Evolutionary conservation across 805 yeast genomes (phyloP).

Genomic region (Torulaspora gathmanii): DNA sequence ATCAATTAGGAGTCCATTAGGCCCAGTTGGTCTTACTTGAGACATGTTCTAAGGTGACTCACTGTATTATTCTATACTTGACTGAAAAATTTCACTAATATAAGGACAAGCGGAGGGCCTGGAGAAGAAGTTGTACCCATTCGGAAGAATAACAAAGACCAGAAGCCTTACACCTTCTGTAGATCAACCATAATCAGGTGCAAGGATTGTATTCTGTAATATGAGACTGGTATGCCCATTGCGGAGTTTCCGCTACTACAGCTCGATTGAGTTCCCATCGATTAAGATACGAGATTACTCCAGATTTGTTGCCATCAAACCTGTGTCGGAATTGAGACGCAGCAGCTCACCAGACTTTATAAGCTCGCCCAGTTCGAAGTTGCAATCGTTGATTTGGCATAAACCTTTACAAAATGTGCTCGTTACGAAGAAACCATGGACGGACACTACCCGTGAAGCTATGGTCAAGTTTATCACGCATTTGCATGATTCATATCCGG

Average conservation of each 20-base stretch:
- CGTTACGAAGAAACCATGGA: slow-evolving; percentile 82
- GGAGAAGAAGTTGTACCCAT: not conserved
- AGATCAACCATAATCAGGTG: not conserved
- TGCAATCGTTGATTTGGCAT: slow-evolving; percentile 67
- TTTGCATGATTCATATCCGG: slow-evolving; percentile 58
- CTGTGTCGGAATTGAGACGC: slow-evolving; percentile 31
- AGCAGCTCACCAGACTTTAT: slow-evolving; percentile 48
- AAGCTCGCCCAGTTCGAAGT: slow-evolving; percentile 52
- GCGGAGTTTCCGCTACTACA: slow-evolving; percentile 9
- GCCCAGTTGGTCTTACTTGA: not conserved
- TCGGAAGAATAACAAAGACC: not conserved
- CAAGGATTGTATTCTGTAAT: not conserved
- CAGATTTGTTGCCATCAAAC: slow-evolving; percentile 31
- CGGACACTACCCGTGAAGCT: slow-evolving; percentile 57
- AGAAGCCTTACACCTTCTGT: not conserved
- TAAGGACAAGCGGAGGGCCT: not conserved
- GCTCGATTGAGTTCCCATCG: slow-evolving; percentile 15
- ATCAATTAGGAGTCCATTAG: too few species aligned
- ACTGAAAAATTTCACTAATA: not conserved
- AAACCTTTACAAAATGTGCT: slow-evolving; percentile 67
- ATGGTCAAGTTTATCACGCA: slow-evolving; percentile 61
- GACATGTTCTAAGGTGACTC: not conserved
- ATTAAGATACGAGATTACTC: slow-evolving; percentile 21
- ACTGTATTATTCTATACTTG: not conserved
- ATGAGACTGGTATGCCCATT: slow-evolving; percentile 3